Evolutionary conservation across 208 protist genomes (phyloP).

Genomic region (Paratrypanosoma confusum): DNA sequence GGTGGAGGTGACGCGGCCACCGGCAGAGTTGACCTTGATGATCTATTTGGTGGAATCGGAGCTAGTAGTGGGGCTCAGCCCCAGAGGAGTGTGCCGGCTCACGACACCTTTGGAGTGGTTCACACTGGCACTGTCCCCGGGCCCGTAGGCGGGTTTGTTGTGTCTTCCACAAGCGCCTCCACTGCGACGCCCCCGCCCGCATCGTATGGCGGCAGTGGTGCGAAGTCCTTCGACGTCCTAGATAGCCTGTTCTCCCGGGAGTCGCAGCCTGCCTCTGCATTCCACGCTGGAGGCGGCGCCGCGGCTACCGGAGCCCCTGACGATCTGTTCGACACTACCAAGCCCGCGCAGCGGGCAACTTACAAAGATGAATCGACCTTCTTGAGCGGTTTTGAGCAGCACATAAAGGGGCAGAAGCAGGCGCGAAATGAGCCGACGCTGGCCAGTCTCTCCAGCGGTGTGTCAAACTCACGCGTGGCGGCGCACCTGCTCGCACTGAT

Average conservation of each 20-base stretch:
- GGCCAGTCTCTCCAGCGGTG: conserved; percentile 9
- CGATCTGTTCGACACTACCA: conserved; percentile 58
- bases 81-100: too few species aligned
- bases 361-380: conserved; percentile 48
- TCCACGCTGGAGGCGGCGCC: conserved; percentile 4
- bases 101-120: too few species aligned
- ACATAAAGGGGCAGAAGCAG: conserved; percentile 18
- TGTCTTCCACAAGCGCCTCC: too few species aligned
- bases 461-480: conserved; percentile 50
- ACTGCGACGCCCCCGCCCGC: too few species aligned
- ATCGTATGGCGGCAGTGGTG: too few species aligned
- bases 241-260: too few species aligned
- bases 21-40: conserved; percentile 26
- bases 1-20: conserved; percentile 2
- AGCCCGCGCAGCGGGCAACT: conserved; percentile 22
- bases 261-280: too few species aligned
- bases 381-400: conserved; percentile 55
- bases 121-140: too few species aligned
- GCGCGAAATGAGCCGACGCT: conserved; percentile 12
- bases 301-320: conserved; percentile 15
- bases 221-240: too few species aligned
- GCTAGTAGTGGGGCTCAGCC: too few species aligned
- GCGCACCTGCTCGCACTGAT: conserved; percentile 72
- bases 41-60: conserved; percentile 49
- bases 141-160: too few species aligned